Conservation (phyloP, 2,329 filamentous ascomycete genomes). For the Arachnomyces sp. region DNA sequence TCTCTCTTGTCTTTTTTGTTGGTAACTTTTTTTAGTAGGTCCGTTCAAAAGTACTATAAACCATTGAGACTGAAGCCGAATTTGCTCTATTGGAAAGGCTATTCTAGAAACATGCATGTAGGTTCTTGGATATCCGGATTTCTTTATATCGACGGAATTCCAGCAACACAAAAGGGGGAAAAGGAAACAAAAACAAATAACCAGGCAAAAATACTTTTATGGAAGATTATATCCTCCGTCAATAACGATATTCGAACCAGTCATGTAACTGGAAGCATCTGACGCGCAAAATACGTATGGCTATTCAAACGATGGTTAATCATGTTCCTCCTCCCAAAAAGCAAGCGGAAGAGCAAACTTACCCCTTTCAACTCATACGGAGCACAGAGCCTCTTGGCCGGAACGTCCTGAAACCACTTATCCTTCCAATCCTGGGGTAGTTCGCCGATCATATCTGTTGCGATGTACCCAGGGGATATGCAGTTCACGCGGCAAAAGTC, state of each 20-base stretch:
- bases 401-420: constrained; percentile 47
- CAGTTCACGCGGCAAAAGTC: constrained; percentile 75
- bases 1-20: too few relatives aligned
- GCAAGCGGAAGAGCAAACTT: too few relatives aligned
- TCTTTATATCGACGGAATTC: neutral
- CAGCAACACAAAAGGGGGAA: too few relatives aligned
- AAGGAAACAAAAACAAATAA: too few relatives aligned
- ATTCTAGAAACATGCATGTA: neutral
- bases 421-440: constrained; percentile 43
- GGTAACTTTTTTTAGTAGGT: too few relatives aligned
- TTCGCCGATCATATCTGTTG: constrained; percentile 88
- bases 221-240: constrained; percentile 55
- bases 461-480: constrained; percentile 83
- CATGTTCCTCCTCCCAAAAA: neutral
- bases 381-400: constrained; percentile 54
- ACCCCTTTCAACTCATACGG: constrained; percentile 61
- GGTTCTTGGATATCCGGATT: neutral
- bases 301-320: too few relatives aligned
- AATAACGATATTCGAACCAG: constrained; percentile 58
- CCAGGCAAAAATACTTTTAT: too few relatives aligned
- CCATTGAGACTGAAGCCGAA: too few relatives aligned
- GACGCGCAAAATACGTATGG: constrained; percentile 67
- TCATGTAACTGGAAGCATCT: constrained; percentile 68
- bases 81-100: too few relatives aligned
- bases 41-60: too few relatives aligned